Evolutionary conservation across 140 eudicot genomes (phyloP), one percentile per base, ranked within the genome.

Genomic region (Anethum foeniculum): DNA sequence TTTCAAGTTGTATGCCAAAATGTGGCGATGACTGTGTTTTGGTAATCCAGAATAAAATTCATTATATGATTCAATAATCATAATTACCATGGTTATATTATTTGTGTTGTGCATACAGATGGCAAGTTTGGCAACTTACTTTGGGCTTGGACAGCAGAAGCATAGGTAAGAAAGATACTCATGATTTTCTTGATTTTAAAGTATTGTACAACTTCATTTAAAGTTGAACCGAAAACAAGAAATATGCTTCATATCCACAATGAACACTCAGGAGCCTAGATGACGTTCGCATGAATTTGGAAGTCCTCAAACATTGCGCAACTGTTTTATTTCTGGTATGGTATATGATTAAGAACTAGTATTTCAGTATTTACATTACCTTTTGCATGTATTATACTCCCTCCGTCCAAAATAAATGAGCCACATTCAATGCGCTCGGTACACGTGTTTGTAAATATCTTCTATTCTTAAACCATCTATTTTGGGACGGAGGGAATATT

Each of bases 251-350:
- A 67, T 19, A 16, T 12, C 5, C 4, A 39, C 46, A 34, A 30
- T 41, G 23, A 25, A 51, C 0, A 23, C 32, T 30, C 85, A 93
- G 99, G 93, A 95, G 99, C 85, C 88, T 95, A 62, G 99, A 92
- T n/a, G 99, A 95, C 83, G 99, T 88, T 68, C 90, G 97, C 38
- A 92, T 95, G 99, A 95, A 92, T 83, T 87, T 95, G 86, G 99
- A 95, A 82, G 99, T 95, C 73, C 84, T 95, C 77, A 95, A 95
- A 79, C 90, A 91, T 87, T 95, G 99, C 48, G 99, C 99, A 51
- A 90, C 97, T 10, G 99, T 92, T 43, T 81, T 94, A 16, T 86
- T 94, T 80, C 86, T 94, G 97, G 99, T 92, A 92, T 43, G 7
- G 34, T 44, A 69, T 10, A 10, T 12, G 36, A 25, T 25, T 3